These are phyloP conservation scores for Centrapalus pauciflorus DNA, from an alignment of 129 eudicot species.

Conservation along the genomic window DNA sequence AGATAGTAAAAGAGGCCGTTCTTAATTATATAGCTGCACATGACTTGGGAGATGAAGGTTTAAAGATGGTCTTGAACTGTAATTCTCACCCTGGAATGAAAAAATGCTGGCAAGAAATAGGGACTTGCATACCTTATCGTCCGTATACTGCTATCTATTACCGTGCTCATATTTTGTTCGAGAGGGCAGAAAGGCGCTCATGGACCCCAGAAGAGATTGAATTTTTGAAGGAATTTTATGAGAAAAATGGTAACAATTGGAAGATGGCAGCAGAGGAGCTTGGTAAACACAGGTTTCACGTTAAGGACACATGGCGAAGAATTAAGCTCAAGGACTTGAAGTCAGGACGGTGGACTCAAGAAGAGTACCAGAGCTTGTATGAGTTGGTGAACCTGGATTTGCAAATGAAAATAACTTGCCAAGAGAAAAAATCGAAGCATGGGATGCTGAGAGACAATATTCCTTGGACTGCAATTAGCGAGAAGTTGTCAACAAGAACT, in stretches of 20 bases:
- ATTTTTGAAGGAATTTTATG: slow-evolving; percentile 11
- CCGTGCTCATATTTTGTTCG: slow-evolving; percentile 58
- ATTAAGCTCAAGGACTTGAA: slow-evolving; percentile 29
- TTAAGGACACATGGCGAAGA: slow-evolving; percentile 64
- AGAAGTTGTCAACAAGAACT: slow-evolving; percentile 38
- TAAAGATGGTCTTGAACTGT: slow-evolving; percentile 47
- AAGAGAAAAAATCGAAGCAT: slow-evolving; percentile 52
- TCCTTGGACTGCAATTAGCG: slow-evolving; percentile 60
- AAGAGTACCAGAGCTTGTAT: slow-evolving; percentile 56
- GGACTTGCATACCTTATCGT: slow-evolving; percentile 47
- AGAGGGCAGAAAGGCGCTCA: slow-evolving; percentile 25
- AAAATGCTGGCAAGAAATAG: slow-evolving; percentile 74
- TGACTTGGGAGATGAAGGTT: slow-evolving; percentile 61
- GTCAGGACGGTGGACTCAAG: slow-evolving; percentile 55
- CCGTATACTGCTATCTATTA: slow-evolving; percentile 32
- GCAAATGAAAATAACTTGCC: slow-evolving; percentile 22
- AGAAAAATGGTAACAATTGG: slow-evolving; percentile 50
- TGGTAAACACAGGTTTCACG: slow-evolving; percentile 48
- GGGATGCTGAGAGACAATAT: slow-evolving; percentile 79
- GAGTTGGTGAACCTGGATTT: slow-evolving; percentile 60
- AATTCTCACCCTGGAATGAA: slow-evolving; percentile 23
- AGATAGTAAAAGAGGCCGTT: slow-evolving; percentile 44
- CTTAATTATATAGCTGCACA: slow-evolving; percentile 33
- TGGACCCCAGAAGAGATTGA: slow-evolving; percentile 65
- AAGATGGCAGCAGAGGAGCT: slow-evolving; percentile 41